phyloP scores from a whole-genome alignment of 148 eudicot genomes.

The Limonium bicolor region DNA sequence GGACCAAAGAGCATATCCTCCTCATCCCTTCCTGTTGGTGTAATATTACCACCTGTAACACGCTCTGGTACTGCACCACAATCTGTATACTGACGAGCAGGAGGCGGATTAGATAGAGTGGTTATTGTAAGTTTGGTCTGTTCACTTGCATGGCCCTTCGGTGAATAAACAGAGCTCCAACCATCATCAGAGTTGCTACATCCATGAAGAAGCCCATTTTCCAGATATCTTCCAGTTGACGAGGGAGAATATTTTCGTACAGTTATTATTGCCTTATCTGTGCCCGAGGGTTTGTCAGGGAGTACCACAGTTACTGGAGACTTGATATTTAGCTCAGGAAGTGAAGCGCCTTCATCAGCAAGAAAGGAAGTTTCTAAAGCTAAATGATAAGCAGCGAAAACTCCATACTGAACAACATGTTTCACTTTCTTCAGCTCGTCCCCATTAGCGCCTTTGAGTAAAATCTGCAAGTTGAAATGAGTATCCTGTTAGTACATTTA shows the following conservation, averaged over 20 bases:
- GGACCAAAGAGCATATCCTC: constrained; percentile 5
- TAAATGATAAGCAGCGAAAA: constrained; percentile 94
- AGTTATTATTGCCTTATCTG: constrained; percentile 17
- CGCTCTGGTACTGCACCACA: too few species aligned
- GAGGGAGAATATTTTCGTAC: constrained; percentile 2
- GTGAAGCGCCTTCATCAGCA: constrained; percentile 93
- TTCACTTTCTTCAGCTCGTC: constrained; percentile 80
- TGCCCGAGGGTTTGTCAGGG: constrained; percentile 18
- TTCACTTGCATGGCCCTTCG: too few species aligned
- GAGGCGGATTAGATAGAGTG: too few species aligned
- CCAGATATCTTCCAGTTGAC: constrained; percentile 8
- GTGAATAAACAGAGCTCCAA: too few species aligned
- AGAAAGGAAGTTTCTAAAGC: constrained; percentile 85
- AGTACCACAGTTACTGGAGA: constrained; percentile 13
- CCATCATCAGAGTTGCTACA: constrained; percentile 5
- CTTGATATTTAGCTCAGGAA: constrained; percentile 38
- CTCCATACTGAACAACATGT: constrained; percentile 67
- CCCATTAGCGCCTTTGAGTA: constrained; percentile 63
- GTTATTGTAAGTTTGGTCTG: too few species aligned
- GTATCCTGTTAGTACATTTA: neutral
- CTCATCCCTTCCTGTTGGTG: too few species aligned
- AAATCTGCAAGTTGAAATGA: constrained; percentile 27
- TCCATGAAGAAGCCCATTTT: constrained; percentile 14
- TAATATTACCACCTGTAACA: too few species aligned
- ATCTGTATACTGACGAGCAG: too few species aligned